Percentiles rank a stretch among this genome's conserved stretches.
Conservation (phyloP, 228 moss, liverwort and hornwort species). For the Sphagnum magellanicum region DNA sequence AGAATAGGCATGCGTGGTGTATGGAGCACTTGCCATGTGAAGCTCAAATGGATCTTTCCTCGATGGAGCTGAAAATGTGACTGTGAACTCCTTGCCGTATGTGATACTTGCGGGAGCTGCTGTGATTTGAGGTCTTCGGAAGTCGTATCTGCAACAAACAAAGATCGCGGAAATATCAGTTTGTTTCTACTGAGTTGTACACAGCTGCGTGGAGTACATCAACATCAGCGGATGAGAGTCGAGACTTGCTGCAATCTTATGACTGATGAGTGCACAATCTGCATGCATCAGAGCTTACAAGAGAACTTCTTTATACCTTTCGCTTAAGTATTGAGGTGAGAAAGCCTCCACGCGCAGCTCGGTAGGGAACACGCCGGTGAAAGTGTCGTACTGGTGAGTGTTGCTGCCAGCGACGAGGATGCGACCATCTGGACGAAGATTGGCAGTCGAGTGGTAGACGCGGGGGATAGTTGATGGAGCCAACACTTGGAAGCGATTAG, state of each 20-base stretch:
- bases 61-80: conserved; percentile 9
- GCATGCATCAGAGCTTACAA: too few species aligned
- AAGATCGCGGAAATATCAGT: too few species aligned
- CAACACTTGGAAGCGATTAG: conserved; percentile 2
- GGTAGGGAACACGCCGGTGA: conserved; percentile 22
- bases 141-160: not conserved
- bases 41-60: conserved; percentile 8
- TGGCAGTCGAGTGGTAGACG: conserved; percentile 35
- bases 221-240: too few species aligned
- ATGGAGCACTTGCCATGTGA: conserved; percentile 14
- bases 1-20: conserved; percentile 24
- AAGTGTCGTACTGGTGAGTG: conserved; percentile 33
- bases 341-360: conserved; percentile 39
- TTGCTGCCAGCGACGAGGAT: conserved; percentile 28
- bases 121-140: conserved; percentile 6
- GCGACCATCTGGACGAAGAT: conserved; percentile 26
- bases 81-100: conserved; percentile 19
- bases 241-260: too few species aligned
- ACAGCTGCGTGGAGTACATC: too few species aligned
- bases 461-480: conserved; percentile 8
- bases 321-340: conserved; percentile 25
- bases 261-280: too few species aligned
- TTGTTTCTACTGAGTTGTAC: too few species aligned
- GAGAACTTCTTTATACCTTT: not conserved
- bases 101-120: not conserved